Evolutionary conservation across 148 eudicot species (phyloP), one percentile per base, ranked within the genome.

Genomic region (Silene latifolia): DNA sequence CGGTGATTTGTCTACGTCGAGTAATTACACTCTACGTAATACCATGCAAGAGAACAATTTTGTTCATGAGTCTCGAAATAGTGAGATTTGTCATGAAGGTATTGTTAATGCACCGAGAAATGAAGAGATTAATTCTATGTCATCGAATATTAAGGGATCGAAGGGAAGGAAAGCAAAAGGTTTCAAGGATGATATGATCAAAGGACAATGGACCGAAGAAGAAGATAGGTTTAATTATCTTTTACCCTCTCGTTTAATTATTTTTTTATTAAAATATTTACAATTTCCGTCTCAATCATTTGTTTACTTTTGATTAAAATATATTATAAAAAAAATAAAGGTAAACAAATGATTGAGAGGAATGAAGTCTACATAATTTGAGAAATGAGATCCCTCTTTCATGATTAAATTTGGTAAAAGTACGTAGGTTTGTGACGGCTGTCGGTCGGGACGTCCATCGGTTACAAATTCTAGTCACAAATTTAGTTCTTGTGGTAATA

Each of bases 191-290:
- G 47, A 29, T 63, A 60, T 80, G 71, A 83, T 83, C 74, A 91
- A 89, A 82, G 92, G 98, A 8, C 92, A 88, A 73, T 93, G 98
- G 98, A 87, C 90, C 1, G 83, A 76, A 14, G 85, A 86, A 77
- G 97, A 93, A 79, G 97, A 93, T 71, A 87, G 91, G 98, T 91
- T 25, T 58, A 24, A 4, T 66, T 17, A 18, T 39, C 21, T 58
- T 48, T 11, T 44, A 8, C 17, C 18, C 14, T 46, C 4, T 53
- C 32, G 4, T 54, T 66, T 66, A 7, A 8, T 63, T 20, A 39
- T 35, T 35, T 62, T 60, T 0, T 42, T 53, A n/a, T n/a, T n/a
- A n/a, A n/a, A n/a, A n/a, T n/a, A n/a, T 27, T 27, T 27, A 27
- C 1, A 32, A 32, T 32, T 32, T 32, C 3, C 5, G 35, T 32